Conservation (phyloP, 1,139 yeast genomes). For the Blastobotrys capitulatus region DNA sequence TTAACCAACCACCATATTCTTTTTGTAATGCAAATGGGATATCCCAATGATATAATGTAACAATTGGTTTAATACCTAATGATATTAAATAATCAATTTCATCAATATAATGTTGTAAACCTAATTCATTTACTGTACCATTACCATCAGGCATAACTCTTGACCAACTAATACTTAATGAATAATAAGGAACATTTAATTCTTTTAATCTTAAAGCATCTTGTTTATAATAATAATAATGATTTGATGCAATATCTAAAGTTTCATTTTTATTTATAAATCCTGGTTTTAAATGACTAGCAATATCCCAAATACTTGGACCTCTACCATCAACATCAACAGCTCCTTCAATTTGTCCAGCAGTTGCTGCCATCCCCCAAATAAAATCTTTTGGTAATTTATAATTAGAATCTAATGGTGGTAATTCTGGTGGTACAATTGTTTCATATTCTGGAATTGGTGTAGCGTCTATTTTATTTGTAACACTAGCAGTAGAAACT, state of each 20-base stretch:
- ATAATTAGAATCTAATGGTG: not conserved
- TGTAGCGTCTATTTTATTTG: slow-evolving; percentile 15
- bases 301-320: slow-evolving; percentile 34
- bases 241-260: slow-evolving; percentile 35
- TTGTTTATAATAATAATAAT: slow-evolving; percentile 36
- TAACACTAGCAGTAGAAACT: slow-evolving; percentile 12
- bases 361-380: slow-evolving; percentile 27
- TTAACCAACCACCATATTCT: slow-evolving; percentile 32
- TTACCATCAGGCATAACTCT: slow-evolving; percentile 35
- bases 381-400: slow-evolving; percentile 20
- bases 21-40: slow-evolving; percentile 27
- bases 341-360: slow-evolving; percentile 38
- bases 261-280: slow-evolving; percentile 27
- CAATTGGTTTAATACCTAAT: slow-evolving; percentile 34
- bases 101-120: slow-evolving; percentile 37
- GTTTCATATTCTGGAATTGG: slow-evolving; percentile 16
- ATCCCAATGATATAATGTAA: slow-evolving; percentile 33
- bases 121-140: slow-evolving; percentile 34
- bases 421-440: slow-evolving; percentile 19
- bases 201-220: slow-evolving; percentile 35
- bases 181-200: slow-evolving; percentile 36
- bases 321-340: slow-evolving; percentile 35
- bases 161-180: slow-evolving; percentile 37
- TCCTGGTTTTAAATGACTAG: slow-evolving; percentile 17
- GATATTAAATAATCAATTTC: slow-evolving; percentile 31